Percentiles rank a stretch among this genome's conserved stretches.
phyloP scores from a whole-genome alignment of 1,139 yeast genomes.

The Saccharomyces hybrid region DNA sequence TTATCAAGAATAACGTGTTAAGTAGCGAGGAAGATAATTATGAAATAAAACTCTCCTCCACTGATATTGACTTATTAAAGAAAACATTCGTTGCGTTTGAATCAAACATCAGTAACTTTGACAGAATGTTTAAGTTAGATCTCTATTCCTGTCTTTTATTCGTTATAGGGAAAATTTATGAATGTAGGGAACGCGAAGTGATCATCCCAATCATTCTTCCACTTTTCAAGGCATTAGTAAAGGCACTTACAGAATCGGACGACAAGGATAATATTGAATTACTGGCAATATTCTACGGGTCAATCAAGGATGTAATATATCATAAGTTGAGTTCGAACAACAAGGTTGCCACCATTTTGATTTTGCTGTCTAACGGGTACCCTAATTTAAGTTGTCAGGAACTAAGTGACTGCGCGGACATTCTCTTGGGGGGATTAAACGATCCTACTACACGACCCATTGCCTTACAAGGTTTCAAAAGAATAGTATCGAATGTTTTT shows the following conservation, averaged over 20 bases:
- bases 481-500: conserved; percentile 3
- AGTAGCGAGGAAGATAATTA: conserved; percentile 30
- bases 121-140: conserved; percentile 61
- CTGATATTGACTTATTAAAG: conserved; percentile 42
- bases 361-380: conserved; percentile 16
- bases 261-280: conserved; percentile 32
- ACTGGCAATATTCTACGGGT: conserved; percentile 17
- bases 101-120: conserved; percentile 56
- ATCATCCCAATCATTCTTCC: conserved; percentile 51
- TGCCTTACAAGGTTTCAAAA: conserved; percentile 16
- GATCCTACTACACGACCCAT: conserved; percentile 6
- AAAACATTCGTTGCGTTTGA: conserved; percentile 50
- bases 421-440: conserved; percentile 12
- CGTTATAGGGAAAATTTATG: conserved; percentile 51
- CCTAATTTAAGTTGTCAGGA: conserved; percentile 17
- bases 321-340: conserved; percentile 16
- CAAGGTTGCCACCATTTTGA: conserved; percentile 16
- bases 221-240: conserved; percentile 44
- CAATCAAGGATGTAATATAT: conserved; percentile 29
- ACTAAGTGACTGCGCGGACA: conserved; percentile 11
- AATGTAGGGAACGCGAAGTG: conserved; percentile 22
- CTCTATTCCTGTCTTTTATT: conserved; percentile 62
- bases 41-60: conserved; percentile 18
- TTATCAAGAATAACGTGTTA: conserved; percentile 39
- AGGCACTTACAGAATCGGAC: conserved; percentile 34